phyloP scores from a whole-genome alignment of 768 basidiomycete genomes.

The Solioccasus polychromus region DNA sequence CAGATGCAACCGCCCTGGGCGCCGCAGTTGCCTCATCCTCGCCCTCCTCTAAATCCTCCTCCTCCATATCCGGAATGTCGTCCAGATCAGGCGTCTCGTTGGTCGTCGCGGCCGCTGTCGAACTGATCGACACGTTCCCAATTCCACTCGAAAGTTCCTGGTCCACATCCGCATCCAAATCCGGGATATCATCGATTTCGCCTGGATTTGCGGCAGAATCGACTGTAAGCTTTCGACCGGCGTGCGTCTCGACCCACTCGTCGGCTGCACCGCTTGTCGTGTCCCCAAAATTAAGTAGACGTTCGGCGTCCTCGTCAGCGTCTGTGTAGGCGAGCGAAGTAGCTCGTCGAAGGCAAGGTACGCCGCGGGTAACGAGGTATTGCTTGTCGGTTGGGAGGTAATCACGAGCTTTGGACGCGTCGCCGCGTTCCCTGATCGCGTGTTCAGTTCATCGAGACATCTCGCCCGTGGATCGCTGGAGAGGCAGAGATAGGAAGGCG shows the following conservation, averaged over 20 bases:
- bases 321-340: slow-evolving; percentile 92
- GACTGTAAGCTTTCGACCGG: slow-evolving; percentile 58
- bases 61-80: slow-evolving; percentile 99
- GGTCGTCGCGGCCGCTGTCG: slow-evolving; percentile 31
- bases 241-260: slow-evolving; percentile 99
- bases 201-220: slow-evolving; percentile 59
- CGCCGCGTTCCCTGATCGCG: slow-evolving; percentile 82
- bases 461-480: neutral
- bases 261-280: slow-evolving; percentile 59
- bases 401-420: slow-evolving; percentile 79
- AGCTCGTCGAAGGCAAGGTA: slow-evolving; percentile 94
- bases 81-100: slow-evolving; percentile 87
- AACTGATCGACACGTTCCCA: slow-evolving; percentile 42
- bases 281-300: slow-evolving; percentile 80
- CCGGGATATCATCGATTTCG: slow-evolving; percentile 83
- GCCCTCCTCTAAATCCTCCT: slow-evolving; percentile 84
- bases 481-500: neutral
- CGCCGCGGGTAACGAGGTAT: slow-evolving; percentile 92
- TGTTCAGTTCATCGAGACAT: neutral
- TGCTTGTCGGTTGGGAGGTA: slow-evolving; percentile 96
- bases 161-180: slow-evolving; percentile 73
- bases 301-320: slow-evolving; percentile 94
- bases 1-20: slow-evolving; percentile 41
- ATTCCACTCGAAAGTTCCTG: slow-evolving; percentile 45
- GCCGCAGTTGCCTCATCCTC: slow-evolving; percentile 84